Percentiles rank a stretch among this genome's conserved stretches.
Conservation (phyloP, 345 rosid species). For the Ceriops tagal region DNA sequence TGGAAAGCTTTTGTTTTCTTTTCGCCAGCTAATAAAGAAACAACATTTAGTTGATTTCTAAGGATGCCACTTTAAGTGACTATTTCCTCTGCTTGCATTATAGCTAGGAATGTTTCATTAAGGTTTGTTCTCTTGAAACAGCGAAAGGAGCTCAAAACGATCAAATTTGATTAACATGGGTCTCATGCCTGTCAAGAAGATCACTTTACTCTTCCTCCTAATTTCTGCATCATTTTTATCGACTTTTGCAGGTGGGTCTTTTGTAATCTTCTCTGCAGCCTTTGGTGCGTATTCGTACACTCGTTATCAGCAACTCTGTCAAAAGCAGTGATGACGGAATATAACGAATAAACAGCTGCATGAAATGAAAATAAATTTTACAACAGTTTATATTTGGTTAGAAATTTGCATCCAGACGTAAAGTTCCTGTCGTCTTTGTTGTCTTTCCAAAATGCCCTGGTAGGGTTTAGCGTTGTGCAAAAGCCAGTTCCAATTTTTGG, state of each 20-base stretch:
- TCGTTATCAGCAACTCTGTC: neutral
- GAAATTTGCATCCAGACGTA: too few relatives aligned
- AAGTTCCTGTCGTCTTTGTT: too few relatives aligned
- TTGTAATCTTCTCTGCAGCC: slow-evolving; percentile 13
- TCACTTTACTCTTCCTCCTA: slow-evolving; percentile 48
- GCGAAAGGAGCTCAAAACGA: slow-evolving; percentile 10
- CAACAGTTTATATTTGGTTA: too few relatives aligned
- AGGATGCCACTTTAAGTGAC: neutral
- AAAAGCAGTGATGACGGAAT: neutral
- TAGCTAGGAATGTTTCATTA: slow-evolving; percentile 21
- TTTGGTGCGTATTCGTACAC: slow-evolving; percentile 5
- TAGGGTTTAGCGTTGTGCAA: too few relatives aligned
- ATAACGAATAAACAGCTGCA: too few relatives aligned
- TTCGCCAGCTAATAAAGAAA: slow-evolving; percentile 23
- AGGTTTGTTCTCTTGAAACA: slow-evolving; percentile 15
- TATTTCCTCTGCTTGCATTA: slow-evolving; percentile 2
- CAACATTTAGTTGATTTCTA: slow-evolving; percentile 10
- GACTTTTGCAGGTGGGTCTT: slow-evolving; percentile 43
- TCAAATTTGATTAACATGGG: slow-evolving; percentile 26
- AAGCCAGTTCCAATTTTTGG: too few relatives aligned
- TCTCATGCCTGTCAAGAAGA: slow-evolving; percentile 35
- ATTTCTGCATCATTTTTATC: slow-evolving; percentile 40
- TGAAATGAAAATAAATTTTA: too few relatives aligned
- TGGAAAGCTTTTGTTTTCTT: slow-evolving; percentile 22
- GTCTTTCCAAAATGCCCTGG: too few relatives aligned